Base-by-base conservation (phyloP, 176 grass and related monocot species). In the Tillandsia leiboldiana region DNA sequence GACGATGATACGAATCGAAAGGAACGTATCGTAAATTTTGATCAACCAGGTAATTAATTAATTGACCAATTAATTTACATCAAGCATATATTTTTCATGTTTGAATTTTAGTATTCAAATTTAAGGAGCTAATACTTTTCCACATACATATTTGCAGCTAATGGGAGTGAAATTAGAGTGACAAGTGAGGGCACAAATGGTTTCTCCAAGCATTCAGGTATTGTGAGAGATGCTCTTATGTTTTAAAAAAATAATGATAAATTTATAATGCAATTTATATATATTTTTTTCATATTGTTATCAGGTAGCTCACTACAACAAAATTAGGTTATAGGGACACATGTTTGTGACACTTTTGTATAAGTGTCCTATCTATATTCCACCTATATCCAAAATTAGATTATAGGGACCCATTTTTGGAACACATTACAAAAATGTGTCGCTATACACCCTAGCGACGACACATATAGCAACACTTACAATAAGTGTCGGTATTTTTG, bases 201-300 rank as follows among this genome's bases (percentile, higher is more conserved):
- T 18, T 52, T 2, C n/a, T 58, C 67, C 65, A 71, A 70, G 67
- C 75, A 78, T 33, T 23, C 51, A 49, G 68, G 77, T 79, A 79
- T 24, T 53, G 28, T 20, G 66, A 29, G 66, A 29, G 59, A 51
- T 64, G 17, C 50, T 64, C 26, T 13, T 51, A 48, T 18, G 26
- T 24, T 26, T 23, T 67, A 2, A 67, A 67, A 23, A 67, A 67
- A 67, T 18, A 49, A 71, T 54, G 23, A 71, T 26, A 49, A 20
- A 50, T 54, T 12, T 50, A 49, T 33, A 33, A 33, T 33, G 29
- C 29, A 33, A 33, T 5, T 18, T 59, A 9, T 22, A 0, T 59
- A 9, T 6, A 20, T 18, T 58, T 9, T 58, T 14, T 7, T 2
- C n/a, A 59, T 17, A 22, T 59, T 18, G 18, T 22, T 8, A 22